Evolutionary conservation across 768 basidiomycete species (phyloP), one percentile per base, ranked within the genome.

Genomic region (Ephemerocybe angulata): DNA sequence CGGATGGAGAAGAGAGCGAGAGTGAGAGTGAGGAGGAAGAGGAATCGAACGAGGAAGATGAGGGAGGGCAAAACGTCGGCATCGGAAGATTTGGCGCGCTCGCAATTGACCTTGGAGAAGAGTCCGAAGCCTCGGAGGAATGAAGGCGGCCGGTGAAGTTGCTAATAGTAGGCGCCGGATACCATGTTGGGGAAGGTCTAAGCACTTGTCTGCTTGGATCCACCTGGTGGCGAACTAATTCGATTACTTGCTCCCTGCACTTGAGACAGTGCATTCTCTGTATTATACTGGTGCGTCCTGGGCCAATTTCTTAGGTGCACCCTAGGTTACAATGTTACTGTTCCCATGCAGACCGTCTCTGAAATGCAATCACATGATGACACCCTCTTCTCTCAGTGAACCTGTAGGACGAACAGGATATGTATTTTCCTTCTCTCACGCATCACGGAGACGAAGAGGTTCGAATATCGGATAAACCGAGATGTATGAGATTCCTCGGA

Each of bases 81-180:
- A 49, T 60, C 41, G 69, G 75, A 21, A 71, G 74, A 58, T 81
- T 81, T 58, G 71, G 66, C 19, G 76, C 74, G 22, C 72, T 79
- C 35, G 61, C 67, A 2, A 61, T 76, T 24, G 70, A 57, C 3
- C 54, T 54, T 21, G 61, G 64, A 35, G 61, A 60, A 50, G 53
- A 58, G 10, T 58, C 52, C 22, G 62, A 66, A 49, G 63, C 59
- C 44, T 49, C 48, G 13, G 54, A 60, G 54, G 59, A 56, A 31
- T 58, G 24, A n/a, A 30, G 15, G 29, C 47, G 12, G 47, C 27
- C 27, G 17, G 24, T 5, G 38, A 40, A 17, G n/a, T 41, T 28
- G 12, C 24, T 11, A 13, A 35, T 13, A 42, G 15, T 24, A n/a
- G n/a, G n/a, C n/a, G 44, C 28, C 25, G 44, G 15, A 2, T 6